Base-by-base conservation (phyloP, 2,329 filamentous ascomycete species). In the Ceratocystiopsis brevicomis region DNA sequence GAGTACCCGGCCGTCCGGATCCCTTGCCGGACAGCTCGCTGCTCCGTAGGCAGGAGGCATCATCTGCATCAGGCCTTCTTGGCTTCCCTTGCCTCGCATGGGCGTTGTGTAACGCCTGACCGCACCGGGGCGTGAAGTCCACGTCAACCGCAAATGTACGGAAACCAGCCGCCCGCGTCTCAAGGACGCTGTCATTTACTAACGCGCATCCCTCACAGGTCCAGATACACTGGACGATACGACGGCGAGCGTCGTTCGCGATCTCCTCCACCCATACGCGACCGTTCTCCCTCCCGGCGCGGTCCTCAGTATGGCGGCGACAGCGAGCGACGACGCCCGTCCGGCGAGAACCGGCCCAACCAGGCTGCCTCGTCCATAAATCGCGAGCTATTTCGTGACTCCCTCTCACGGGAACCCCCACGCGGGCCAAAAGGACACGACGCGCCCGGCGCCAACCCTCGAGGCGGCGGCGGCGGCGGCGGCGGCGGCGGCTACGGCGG, bases 251-350 rank as follows among this genome's bases (percentile, higher is more conserved):
- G 68, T 56, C 73, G 67, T 60, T 79, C 74, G 49, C 69, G 75
- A 56, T 80, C 70, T 52, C 25, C 25, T 30, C 25, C 25, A 30
- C 68, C 72, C 48, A 38, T 48, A 4, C 68, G 78, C 54, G 78
- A 84, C 54, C 70, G 81, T 51, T 84, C 78, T 21, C 77, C 78
- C 41, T 74, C 76, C 51, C 71, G 77, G 47, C 63, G 71, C 45
- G 60, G 57, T 18, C 64, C 67, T 10, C 66, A 70, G 49, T 75
- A 73, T 49, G 62, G 64, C 10, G 25, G 25, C 52, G 71, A 84
- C 53, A 67, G 68, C 49, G 81, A 87, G 56, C 71, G 80, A 48
- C 73, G 83, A 44, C 73, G 78, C 41, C 77, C 76, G n/a, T 73
- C 68, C 2, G 65, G 67, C 43, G 74, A 78, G 53, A 64, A 62